phyloP scores from a whole-genome alignment of 257 asterid genomes.

The Penstemon barbatus region DNA sequence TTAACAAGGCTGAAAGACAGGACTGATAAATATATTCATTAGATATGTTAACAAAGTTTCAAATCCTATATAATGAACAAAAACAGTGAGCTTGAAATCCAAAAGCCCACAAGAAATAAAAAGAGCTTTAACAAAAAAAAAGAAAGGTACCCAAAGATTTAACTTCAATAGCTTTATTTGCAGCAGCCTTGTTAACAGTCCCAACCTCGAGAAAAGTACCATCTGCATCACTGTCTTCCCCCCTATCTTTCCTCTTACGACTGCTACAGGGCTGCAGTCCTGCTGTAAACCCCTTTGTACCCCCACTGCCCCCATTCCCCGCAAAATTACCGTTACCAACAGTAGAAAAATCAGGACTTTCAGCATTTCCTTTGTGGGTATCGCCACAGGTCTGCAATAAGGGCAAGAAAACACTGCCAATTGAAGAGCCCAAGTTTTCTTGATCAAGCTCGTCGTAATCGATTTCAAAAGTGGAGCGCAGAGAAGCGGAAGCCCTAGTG shows the following conservation, averaged over 20 bases:
- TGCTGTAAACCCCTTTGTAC: slow-evolving; percentile 18
- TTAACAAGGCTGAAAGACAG: not conserved
- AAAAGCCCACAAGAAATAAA: not conserved
- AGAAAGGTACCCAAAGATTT: slow-evolving; percentile 44
- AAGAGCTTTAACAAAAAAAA: not conserved
- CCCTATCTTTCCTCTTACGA: slow-evolving; percentile 61
- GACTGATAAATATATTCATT: no score
- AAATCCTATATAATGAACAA: not conserved
- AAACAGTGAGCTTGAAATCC: not conserved
- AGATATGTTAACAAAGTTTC: not conserved
- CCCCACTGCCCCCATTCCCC: slow-evolving; percentile 29
- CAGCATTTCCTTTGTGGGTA: slow-evolving; percentile 23
- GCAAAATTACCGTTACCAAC: slow-evolving; percentile 12
- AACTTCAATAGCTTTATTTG: slow-evolving; percentile 35
- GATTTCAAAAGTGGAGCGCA: slow-evolving; percentile 53
- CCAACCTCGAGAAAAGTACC: slow-evolving; percentile 35
- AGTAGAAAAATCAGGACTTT: not conserved
- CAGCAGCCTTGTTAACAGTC: slow-evolving; percentile 31
- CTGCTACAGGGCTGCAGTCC: slow-evolving; percentile 45
- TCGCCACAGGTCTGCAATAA: slow-evolving; percentile 51
- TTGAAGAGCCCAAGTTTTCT: slow-evolving; percentile 39
- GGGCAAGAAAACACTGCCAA: slow-evolving; percentile 81
- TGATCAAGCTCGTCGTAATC: slow-evolving; percentile 49
- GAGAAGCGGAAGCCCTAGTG: slow-evolving; percentile 61
- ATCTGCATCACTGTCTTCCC: slow-evolving; percentile 25